These are phyloP conservation scores for Sarocladium kiliense DNA, from an alignment of 2,329 filamentous ascomycete genomes.

Conservation along the genomic window DNA sequence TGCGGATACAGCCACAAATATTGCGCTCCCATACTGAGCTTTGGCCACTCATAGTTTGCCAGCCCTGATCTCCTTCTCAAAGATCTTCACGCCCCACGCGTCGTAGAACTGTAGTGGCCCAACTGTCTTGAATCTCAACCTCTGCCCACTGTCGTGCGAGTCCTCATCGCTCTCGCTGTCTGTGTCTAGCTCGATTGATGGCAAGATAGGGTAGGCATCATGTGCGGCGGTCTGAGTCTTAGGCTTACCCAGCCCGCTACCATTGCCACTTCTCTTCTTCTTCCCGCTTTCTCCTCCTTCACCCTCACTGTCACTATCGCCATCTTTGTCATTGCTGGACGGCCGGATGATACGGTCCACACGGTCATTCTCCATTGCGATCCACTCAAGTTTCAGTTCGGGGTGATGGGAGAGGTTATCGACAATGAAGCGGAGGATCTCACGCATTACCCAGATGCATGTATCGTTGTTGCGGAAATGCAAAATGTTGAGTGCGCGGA, in stretches of 20 bases:
- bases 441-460: constrained; percentile 50
- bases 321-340: constrained; percentile 17
- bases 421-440: constrained; percentile 53
- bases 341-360: constrained; percentile 45
- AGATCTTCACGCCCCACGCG: constrained; percentile 47
- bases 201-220: constrained; percentile 22
- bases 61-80: constrained; percentile 46
- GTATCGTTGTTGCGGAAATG: constrained; percentile 51
- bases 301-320: constrained; percentile 17
- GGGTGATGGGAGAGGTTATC: constrained; percentile 54
- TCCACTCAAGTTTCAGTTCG: constrained; percentile 51
- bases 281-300: constrained; percentile 19
- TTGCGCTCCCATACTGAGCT: background rate
- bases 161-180: constrained; percentile 30
- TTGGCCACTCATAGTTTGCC: background rate
- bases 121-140: constrained; percentile 30
- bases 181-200: constrained; percentile 21
- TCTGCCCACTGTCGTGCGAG: constrained; percentile 18
- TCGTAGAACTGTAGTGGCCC: constrained; percentile 33
- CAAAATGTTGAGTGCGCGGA: constrained; percentile 52
- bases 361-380: constrained; percentile 47
- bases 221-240: constrained; percentile 13
- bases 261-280: constrained; percentile 26
- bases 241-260: constrained; percentile 28
- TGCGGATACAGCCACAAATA: background rate